Evolutionary conservation across 768 basidiomycete genomes (phyloP), one percentile per base, ranked within the genome.

Genomic region (Psilocybe cyanescens): DNA sequence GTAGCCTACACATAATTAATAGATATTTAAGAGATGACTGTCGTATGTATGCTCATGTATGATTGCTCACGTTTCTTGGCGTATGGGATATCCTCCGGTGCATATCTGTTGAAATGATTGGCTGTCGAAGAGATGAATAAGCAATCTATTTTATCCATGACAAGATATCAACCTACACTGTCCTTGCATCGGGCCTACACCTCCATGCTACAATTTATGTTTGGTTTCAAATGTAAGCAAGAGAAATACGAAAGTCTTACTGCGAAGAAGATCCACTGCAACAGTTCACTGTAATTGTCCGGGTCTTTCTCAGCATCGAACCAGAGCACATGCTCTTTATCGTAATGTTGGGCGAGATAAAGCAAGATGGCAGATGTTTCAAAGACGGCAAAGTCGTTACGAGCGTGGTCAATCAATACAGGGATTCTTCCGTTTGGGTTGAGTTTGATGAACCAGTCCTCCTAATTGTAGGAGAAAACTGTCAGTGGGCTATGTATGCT

Each of bases 201-300:
- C 92, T 1, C 90, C 92, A 70, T 92, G 90, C 88, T 91, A 70
- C 31, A 61, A 59, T 57, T 19, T 48, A 17, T 46, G 51, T 9
- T 29, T 31, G 14, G 7, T 2, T 54, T 45, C 12, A 39, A 39
- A 33, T 19, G 46, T 7, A 35, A 35, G 11, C 30, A 29, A 17
- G 49, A 29, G 16, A 39, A 14, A 55, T 50, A 12, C 14, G 17
- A 6, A 12, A 39, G n/a, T 61, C 71, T 58, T 62, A 89, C 89
- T 12, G 87, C 83, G 65, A 94, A 95, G 78, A 94, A 92, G 55
- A 95, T 86, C 95, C 93, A 96, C 69, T 93, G 92, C 24, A 92
- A 68, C 76, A 86, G 81, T 74, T 90, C 87, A 68, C 86, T 89
- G 67, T 88, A 86, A 35, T 87, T 79, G 48, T 90, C 79, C 4